Base-by-base conservation (phyloP, 257 asterid genomes). In the Rauvolfia tetraphylla region DNA sequence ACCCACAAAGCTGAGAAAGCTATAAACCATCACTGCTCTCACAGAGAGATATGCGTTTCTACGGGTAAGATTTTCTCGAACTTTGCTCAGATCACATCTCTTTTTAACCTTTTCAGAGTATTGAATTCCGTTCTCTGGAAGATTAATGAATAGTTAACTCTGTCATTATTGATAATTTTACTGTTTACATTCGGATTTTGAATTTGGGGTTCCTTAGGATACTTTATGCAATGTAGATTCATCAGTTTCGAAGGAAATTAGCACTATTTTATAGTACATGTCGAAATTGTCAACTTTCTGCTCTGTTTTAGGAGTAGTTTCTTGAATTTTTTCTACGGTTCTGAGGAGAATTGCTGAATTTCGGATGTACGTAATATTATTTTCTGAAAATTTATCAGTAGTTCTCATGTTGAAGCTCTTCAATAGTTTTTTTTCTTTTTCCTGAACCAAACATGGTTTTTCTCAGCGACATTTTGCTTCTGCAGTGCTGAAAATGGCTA, bases 21-120 rank as follows among this genome's bases (percentile, higher is more conserved):
- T 25, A 42, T 2, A 49, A 69, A 66, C 8, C 75, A 31, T 46
- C 62, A 62, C 79, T 72, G n/a, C 76, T 79, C 81, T 76, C 73
- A 5, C 79, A 34, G 27, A 65, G 56, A 66, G 67, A 49, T 61
- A 27, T 39, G 15, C 12, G 5, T 66, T 66, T 66, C 71, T 36
- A 66, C 73, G 70, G 79, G 72, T 63, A 62, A 36, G 72, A 46
- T 79, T 67, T 75, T 75, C 82, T 88, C 84, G 91, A 85, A 85
- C 80, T 83, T 79, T 68, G 89, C 76, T 83, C 48, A 36, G 71
- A 18, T 73, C 76, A n/a, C 44, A 36, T 70, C 69, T 71, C 77
- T 68, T 61, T 48, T 72, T 78, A 15, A 78, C 80, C 79, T 70
- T 51, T 72, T 75, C 74, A 72, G 44, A 22, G 17, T 73, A 73